Evolutionary conservation across 371 early-diverging fungal species (phyloP).

Genomic region (Mucor piriformis): DNA sequence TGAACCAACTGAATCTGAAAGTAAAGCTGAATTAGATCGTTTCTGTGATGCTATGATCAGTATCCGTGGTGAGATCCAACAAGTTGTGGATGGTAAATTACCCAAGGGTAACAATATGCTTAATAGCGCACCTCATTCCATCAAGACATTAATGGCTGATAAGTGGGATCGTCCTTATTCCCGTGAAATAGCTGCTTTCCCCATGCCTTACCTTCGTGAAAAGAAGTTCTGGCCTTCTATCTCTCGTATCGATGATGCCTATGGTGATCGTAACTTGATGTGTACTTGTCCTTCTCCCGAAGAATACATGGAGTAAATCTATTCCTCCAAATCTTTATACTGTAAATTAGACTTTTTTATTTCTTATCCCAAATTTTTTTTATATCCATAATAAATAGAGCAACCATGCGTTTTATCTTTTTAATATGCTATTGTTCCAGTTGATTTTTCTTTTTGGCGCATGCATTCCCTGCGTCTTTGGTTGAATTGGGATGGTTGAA

Average conservation of each 20-base stretch:
- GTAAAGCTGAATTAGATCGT: slow-evolving; percentile 89
- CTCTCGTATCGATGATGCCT: slow-evolving; percentile 91
- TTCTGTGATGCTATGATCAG: slow-evolving; percentile 97
- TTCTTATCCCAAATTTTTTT: not conserved
- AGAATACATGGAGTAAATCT: slow-evolving; percentile 37
- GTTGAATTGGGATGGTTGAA: slow-evolving; percentile 22
- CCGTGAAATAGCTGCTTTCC: slow-evolving; percentile 91
- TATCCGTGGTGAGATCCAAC: slow-evolving; percentile 90
- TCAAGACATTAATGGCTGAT: slow-evolving; percentile 72
- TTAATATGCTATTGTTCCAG: slow-evolving; percentile 13
- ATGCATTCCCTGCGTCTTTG: not conserved
- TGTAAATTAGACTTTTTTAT: slow-evolving; percentile 10
- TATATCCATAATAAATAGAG: not conserved
- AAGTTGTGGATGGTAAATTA: slow-evolving; percentile 81
- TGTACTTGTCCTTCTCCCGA: slow-evolving; percentile 86
- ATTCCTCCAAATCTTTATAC: not conserved
- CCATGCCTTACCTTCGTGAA: slow-evolving; percentile 75
- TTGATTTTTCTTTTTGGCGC: slow-evolving; percentile 8
- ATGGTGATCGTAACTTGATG: slow-evolving; percentile 91
- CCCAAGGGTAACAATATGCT: slow-evolving; percentile 86
- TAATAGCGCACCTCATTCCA: slow-evolving; percentile 88
- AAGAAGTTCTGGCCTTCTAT: slow-evolving; percentile 97
- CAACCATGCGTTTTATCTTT: not conserved
- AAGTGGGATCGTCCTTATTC: slow-evolving; percentile 86
- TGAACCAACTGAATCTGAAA: slow-evolving; percentile 98